Conservation (phyloP, 164 flowering plant species). For the Houttuynia cordata region DNA sequence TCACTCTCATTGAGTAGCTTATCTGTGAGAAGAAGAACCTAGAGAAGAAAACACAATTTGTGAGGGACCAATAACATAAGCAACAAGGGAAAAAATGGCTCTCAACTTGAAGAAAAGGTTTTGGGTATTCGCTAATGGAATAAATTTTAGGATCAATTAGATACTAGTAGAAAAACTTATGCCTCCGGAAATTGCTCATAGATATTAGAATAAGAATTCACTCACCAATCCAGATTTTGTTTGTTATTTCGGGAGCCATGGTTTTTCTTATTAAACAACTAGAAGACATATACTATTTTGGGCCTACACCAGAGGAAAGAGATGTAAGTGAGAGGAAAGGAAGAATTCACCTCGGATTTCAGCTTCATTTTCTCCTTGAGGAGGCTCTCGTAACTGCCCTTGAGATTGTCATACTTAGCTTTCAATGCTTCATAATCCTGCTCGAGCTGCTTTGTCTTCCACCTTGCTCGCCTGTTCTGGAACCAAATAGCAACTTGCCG, state of each 20-base stretch:
- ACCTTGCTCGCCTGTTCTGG: constrained; percentile 43
- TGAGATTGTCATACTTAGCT: constrained; percentile 36
- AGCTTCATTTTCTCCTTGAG: constrained; percentile 52
- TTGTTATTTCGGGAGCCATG: no score
- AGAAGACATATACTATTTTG: no score
- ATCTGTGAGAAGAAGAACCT: constrained; percentile 42
- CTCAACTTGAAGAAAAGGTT: neutral
- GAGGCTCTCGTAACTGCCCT: constrained; percentile 41
- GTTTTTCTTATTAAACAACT: no score
- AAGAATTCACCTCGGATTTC: constrained; percentile 36
- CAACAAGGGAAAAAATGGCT: neutral
- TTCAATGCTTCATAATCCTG: constrained; percentile 33
- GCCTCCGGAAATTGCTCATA: no score
- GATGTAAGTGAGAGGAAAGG: neutral
- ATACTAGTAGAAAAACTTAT: no score
- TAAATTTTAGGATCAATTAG: no score
- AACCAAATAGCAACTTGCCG: constrained; percentile 63
- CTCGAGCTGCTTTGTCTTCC: constrained; percentile 42
- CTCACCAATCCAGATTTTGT: no score
- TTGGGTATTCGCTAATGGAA: no score
- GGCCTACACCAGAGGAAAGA: neutral
- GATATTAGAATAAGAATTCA: no score
- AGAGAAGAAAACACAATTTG: neutral
- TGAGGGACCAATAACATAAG: neutral
- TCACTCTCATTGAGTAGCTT: constrained; percentile 30